A percentile compares a stretch with the other conserved stretches of the same genome.
These are phyloP conservation scores for Plantago elongata DNA, from an alignment of 257 asterid species.

Conservation along the genomic window DNA sequence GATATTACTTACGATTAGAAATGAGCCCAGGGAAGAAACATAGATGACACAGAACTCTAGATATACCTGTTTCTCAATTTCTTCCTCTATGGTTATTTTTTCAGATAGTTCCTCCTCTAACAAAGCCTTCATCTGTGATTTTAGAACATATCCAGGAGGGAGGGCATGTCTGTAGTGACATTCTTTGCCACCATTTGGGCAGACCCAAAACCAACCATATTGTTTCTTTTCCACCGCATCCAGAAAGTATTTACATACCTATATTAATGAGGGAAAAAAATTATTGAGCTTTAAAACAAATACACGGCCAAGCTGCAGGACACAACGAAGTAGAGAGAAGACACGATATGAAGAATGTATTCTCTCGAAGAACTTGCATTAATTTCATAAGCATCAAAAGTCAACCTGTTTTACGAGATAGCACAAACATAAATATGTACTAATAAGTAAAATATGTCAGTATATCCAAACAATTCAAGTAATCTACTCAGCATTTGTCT, in stretches of 20 bases:
- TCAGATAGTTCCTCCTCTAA: constrained; percentile 70
- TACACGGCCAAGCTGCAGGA: neutral
- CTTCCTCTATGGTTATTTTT: constrained; percentile 81
- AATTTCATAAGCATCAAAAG: no score
- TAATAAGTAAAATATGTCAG: no score
- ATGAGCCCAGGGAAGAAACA: neutral
- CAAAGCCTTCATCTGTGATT: constrained; percentile 97
- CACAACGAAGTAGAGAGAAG: neutral
- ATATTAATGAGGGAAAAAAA: constrained; percentile 15
- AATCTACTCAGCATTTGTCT: no score
- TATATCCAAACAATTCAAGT: no score
- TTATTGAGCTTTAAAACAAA: constrained; percentile 7
- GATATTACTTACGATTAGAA: neutral
- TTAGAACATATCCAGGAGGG: constrained; percentile 89
- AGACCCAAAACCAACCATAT: constrained; percentile 97
- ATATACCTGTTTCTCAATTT: constrained; percentile 83
- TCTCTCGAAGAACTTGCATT: no score
- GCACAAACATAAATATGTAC: no score
- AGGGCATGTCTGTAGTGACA: constrained; percentile 94
- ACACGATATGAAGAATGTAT: constrained; percentile 1
- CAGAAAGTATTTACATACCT: constrained; percentile 87
- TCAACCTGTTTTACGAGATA: no score
- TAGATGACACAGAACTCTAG: constrained; percentile 6
- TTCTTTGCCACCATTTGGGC: constrained; percentile 90
- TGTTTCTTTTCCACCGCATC: constrained; percentile 99